Evolutionary conservation across 1,139 yeast species (phyloP), one percentile per base, ranked within the genome.

Genomic region (Magnusiomyces sp.): DNA sequence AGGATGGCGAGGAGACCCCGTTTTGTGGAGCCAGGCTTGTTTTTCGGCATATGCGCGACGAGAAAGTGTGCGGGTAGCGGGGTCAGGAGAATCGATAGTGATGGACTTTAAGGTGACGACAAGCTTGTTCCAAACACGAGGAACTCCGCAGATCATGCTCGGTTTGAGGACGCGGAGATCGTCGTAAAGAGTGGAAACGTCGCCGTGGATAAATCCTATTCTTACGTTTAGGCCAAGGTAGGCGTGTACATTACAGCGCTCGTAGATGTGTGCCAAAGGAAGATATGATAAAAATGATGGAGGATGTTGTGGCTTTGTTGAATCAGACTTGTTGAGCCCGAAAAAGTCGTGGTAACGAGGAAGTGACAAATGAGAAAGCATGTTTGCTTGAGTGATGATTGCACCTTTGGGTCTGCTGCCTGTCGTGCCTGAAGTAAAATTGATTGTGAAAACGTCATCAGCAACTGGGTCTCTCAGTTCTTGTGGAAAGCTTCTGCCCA

Each of bases 401-500:
- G 81, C 89, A 45, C 90, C 90, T 63, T 83, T 83, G 16, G 90
- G 89, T 10, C 11, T 14, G 19, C 50, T 71, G 16, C 88, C 88
- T 2, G 89, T 81, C 20, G 90, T 81, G 36, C 90, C 89, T 5
- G 88, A 80, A 13, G 94, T 84, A 66, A 83, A 84, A 37, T 83
- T 80, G 54, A 84, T 79, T 45, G 89, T 81, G 58, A 79, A 78
- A 16, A 74, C 55, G 34, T 81, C 73, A 7, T 78, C 74, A 1
- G 80, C 75, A 0, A 60, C 64, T 14, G 89, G 84, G 6, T 79
- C 77, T 37, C 68, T 64, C 47, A 72, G 72, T 1, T 72, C 69
- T 9, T 69, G 59, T 2, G 76, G 76, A 58, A 71, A 71, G 31
- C 73, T 60, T 45, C 65, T 66, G 23, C 92, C 92, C 37, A 81